Percentiles rank a stretch among this genome's conserved stretches.
phyloP scores from a whole-genome alignment of 495 filamentous ascomycete species.

The Terfezia boudieri region DNA sequence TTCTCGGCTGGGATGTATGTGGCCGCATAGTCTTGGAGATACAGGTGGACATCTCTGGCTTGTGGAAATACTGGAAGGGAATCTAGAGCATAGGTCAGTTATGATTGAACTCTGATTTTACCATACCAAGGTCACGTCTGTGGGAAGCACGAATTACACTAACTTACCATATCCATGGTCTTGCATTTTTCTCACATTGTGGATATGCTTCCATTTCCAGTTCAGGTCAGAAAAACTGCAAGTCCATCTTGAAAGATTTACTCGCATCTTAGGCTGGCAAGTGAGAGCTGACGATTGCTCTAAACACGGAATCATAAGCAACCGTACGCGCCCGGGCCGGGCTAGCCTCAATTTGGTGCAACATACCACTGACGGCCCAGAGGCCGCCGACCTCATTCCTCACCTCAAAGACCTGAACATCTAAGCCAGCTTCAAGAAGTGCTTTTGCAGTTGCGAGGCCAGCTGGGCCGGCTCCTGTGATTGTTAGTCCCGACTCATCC shows the following conservation, averaged over 20 bases:
- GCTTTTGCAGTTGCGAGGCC: constrained; percentile 68
- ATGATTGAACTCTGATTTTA: constrained; percentile 22
- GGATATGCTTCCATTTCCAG: constrained; percentile 25
- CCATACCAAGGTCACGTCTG: constrained; percentile 31
- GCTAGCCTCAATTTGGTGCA: constrained; percentile 20
- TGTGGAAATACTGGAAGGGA: no score
- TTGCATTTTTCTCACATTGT: constrained; percentile 38
- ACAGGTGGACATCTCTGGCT: no score
- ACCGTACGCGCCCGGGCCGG: constrained; percentile 34
- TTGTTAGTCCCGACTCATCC: not conserved
- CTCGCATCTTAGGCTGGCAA: constrained; percentile 25
- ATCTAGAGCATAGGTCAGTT: constrained; percentile 13
- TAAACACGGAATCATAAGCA: no score
- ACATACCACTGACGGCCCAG: constrained; percentile 35
- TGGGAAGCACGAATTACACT: constrained; percentile 43
- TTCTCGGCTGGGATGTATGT: no score
- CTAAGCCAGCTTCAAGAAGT: constrained; percentile 41
- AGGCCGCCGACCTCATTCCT: constrained; percentile 47
- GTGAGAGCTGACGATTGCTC: no score
- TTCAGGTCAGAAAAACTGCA: constrained; percentile 60
- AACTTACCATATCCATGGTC: constrained; percentile 50
- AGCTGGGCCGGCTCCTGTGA: constrained; percentile 53
- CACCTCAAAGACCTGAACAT: constrained; percentile 48
- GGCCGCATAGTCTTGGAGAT: no score
- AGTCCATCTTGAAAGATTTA: constrained; percentile 59